These are phyloP conservation scores for Cucurbitaria berberidis DNA, from an alignment of 2,329 filamentous ascomycete species.

Conservation along the genomic window DNA sequence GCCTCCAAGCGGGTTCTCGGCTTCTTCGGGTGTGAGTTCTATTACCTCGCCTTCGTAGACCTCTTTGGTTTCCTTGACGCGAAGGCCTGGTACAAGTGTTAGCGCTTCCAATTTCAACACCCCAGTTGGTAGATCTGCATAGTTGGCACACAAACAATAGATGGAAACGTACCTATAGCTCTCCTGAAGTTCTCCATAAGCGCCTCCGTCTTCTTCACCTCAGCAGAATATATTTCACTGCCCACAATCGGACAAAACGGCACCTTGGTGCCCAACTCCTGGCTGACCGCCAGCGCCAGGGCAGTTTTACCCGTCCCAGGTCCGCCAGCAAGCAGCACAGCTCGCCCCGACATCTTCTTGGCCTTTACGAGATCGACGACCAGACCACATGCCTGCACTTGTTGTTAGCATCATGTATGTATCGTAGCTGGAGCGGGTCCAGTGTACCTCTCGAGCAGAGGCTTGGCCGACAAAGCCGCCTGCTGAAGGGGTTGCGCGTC, in stretches of 20 bases:
- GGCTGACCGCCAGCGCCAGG: slow-evolving; percentile 90
- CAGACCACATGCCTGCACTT: slow-evolving; percentile 80
- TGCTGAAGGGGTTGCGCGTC: slow-evolving; percentile 75
- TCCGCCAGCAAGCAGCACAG: slow-evolving; percentile 89
- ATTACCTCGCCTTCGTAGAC: slow-evolving; percentile 99
- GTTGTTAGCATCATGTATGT: slow-evolving; percentile 18
- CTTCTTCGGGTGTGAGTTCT: slow-evolving; percentile 95
- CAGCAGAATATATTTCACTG: slow-evolving; percentile 95
- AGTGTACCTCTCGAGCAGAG: slow-evolving; percentile 80
- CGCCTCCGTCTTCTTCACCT: slow-evolving; percentile 99
- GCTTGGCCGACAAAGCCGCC: slow-evolving; percentile 87
- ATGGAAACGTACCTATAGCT: slow-evolving; percentile 74
- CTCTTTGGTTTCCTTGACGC: slow-evolving; percentile 98
- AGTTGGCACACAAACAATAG: neutral
- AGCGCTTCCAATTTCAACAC: slow-evolving; percentile 2
- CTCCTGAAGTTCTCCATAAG: slow-evolving; percentile 99
- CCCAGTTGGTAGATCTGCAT: neutral
- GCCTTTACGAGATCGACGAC: slow-evolving; percentile 94
- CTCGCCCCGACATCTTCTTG: slow-evolving; percentile 97
- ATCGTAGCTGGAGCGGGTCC: neutral
- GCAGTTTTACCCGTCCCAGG: slow-evolving; percentile 96
- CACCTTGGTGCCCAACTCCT: slow-evolving; percentile 97
- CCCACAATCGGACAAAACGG: slow-evolving; percentile 98
- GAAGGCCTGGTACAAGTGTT: slow-evolving; percentile 61
- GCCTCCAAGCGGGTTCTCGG: slow-evolving; percentile 94